Percentiles rank a stretch among this genome's conserved stretches.
These are phyloP conservation scores for Hypoxylon perforatum DNA, from an alignment of 495 filamentous ascomycete species.

Conservation along the genomic window DNA sequence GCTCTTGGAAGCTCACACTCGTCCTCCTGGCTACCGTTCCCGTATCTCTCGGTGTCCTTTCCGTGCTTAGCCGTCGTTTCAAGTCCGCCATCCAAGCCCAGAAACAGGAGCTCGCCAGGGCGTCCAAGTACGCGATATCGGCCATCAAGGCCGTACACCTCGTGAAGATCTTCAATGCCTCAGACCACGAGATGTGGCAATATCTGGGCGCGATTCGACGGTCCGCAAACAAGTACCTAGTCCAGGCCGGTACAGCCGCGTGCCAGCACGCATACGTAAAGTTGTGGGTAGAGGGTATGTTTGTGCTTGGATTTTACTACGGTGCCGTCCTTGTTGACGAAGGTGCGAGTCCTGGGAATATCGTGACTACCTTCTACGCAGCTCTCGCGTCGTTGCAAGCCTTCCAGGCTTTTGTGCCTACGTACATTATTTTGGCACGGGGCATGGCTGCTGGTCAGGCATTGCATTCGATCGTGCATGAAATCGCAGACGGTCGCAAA, in stretches of 20 bases:
- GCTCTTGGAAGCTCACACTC: conserved; percentile 85
- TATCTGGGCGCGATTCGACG: conserved; percentile 68
- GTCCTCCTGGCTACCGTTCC: conserved; percentile 84
- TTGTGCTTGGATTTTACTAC: conserved; percentile 94
- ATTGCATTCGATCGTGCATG: conserved; percentile 50
- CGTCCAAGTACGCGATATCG: conserved; percentile 76
- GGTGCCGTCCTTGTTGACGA: conserved; percentile 72
- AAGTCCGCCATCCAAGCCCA: conserved; percentile 75
- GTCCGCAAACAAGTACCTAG: conserved; percentile 72
- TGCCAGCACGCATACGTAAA: conserved; percentile 77
- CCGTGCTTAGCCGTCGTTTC: conserved; percentile 67
- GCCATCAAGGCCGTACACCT: conserved; percentile 81
- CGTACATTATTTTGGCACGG: conserved; percentile 79
- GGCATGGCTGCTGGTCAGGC: conserved; percentile 78
- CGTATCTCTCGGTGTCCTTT: conserved; percentile 69
- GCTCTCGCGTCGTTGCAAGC: conserved; percentile 80
- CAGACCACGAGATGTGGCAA: conserved; percentile 72
- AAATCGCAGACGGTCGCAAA: conserved; percentile 39
- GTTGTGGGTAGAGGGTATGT: conserved; percentile 80
- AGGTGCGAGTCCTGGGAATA: conserved; percentile 69
- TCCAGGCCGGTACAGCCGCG: conserved; percentile 74
- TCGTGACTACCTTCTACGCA: conserved; percentile 88
- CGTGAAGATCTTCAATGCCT: conserved; percentile 88
- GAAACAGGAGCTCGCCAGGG: conserved; percentile 71
- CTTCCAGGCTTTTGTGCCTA: conserved; percentile 76